Conservation (phyloP, 805 yeast species). For the Sporopachydermia quercuum region DNA sequence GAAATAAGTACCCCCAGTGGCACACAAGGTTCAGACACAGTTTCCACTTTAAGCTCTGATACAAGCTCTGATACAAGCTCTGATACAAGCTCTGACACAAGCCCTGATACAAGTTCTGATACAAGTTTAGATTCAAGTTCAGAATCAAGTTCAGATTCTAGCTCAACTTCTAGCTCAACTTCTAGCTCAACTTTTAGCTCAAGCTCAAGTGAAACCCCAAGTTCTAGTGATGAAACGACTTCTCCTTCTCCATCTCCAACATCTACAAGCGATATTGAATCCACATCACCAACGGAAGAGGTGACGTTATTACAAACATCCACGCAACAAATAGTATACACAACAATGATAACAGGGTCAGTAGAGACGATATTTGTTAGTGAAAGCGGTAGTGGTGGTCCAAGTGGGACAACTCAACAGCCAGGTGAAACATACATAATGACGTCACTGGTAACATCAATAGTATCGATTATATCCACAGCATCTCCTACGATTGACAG, state of each 20-base stretch:
- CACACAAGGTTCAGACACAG: constrained; percentile 12
- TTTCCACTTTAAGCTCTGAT: constrained; percentile 1
- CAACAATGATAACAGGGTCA: constrained; percentile 1
- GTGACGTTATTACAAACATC: no score
- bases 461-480: not conserved
- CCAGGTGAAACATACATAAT: no score
- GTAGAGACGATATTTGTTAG: constrained; percentile 2
- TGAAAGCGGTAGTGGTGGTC: not conserved
- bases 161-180: constrained; percentile 4
- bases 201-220: constrained; percentile 8
- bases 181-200: constrained; percentile 1
- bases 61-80: constrained; percentile 5
- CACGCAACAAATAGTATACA: not conserved
- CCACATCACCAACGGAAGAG: not conserved
- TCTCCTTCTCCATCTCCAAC: constrained; percentile 6
- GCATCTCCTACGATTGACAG: not conserved
- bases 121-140: constrained; percentile 3
- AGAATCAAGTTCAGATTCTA: constrained; percentile 4
- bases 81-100: constrained; percentile 1
- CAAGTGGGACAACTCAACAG: not conserved
- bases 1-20: constrained; percentile 22
- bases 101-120: constrained; percentile 2
- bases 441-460: not conserved
- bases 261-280: constrained; percentile 1
- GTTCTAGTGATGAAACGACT: constrained; percentile 9